Evolutionary conservation across 2,329 filamentous ascomycete genomes (phyloP), one percentile per base, ranked within the genome.

Genomic region (Catunica adiposa): DNA sequence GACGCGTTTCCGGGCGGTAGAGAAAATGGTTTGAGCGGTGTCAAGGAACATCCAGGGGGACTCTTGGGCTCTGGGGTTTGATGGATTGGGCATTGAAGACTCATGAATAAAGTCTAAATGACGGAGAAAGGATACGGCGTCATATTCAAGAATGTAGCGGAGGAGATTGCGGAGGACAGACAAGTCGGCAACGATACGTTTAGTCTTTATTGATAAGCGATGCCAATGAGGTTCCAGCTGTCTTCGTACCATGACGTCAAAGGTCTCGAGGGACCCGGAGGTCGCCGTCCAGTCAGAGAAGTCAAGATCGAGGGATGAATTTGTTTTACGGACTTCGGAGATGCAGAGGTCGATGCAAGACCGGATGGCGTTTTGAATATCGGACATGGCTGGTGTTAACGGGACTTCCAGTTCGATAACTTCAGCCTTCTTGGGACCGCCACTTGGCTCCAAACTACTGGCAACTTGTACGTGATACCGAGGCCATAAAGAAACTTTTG

Each of bases 151-250:
- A 20, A 98, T 73, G 37, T 74, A 84, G 68, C 90, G 84, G 15
- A 98, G 75, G 66, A 97, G 83, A 22, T 80, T 82, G 57, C 90
- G 79, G 38, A 98, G 74, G 17, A 95, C 82, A 0, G 83, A 84
- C 62, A 98, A 68, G 65, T 97, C 92, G 63, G 83, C 84, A 56
- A 94, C 90, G 62, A 98, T 95, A 68, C 96, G 89, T 63, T 85
- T 87, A 1, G 90, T 97, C 68, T 92, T 89, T 76, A 86, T 94
- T 66, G 86, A 96, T 53, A 95, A 86, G 55, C 92, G 81, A 70
- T 98, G 92, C 92, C 92, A 98, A 58, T 97, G 89, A 3, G 90
- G 89, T 64, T 97, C 89, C 17, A 98, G 73, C 67, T 98, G 92
- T 57, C 89, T 79, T 59, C 90, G 79, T 53, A 98, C 82, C 56